phyloP scores from a whole-genome alignment of 2,329 filamentous ascomycete genomes.

The Penicillium corylophilum region DNA sequence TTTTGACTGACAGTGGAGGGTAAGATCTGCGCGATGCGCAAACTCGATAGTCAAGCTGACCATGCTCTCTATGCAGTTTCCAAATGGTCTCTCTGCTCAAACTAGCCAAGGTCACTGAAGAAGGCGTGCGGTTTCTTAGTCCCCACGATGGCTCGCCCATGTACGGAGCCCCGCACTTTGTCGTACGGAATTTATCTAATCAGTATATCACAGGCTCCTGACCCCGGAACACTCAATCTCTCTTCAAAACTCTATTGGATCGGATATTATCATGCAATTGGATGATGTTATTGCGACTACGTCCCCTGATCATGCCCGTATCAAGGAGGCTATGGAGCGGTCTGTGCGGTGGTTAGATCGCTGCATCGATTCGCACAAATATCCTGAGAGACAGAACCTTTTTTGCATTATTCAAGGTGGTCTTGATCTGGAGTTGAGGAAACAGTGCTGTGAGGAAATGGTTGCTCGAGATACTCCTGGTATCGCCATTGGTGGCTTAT shows the following conservation, averaged over 20 bases:
- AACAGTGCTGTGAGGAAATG: slow-evolving; percentile 84
- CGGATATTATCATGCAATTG: slow-evolving; percentile 99
- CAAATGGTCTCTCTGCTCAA: slow-evolving; percentile 98
- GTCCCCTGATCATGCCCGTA: slow-evolving; percentile 80
- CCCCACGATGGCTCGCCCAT: slow-evolving; percentile 94
- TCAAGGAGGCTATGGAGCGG: slow-evolving; percentile 91
- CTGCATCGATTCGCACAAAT: slow-evolving; percentile 85
- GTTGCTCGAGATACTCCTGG: slow-evolving; percentile 86
- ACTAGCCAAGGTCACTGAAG: slow-evolving; percentile 89
- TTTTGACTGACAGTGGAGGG: slow-evolving; percentile 70
- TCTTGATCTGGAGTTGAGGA: slow-evolving; percentile 80
- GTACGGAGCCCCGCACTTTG: slow-evolving; percentile 43
- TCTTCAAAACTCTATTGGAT: slow-evolving; percentile 94
- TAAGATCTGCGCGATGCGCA: slow-evolving; percentile 24
- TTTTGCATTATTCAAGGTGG: slow-evolving; percentile 99
- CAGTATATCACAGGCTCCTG: slow-evolving; percentile 62
- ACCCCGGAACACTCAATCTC: slow-evolving; percentile 97
- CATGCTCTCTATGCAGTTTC: slow-evolving; percentile 60
- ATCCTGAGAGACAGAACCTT: slow-evolving; percentile 80
- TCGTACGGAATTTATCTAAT: not conserved
- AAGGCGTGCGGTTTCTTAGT: slow-evolving; percentile 92
- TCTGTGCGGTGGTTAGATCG: slow-evolving; percentile 95
- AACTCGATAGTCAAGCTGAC: slow-evolving; percentile 3
- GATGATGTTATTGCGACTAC: slow-evolving; percentile 98
- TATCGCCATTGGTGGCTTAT: slow-evolving; percentile 92